Percentiles rank a stretch among this genome's conserved stretches.
phyloP scores from a whole-genome alignment of 257 asterid genomes.

The Nicotiana attenuata region DNA sequence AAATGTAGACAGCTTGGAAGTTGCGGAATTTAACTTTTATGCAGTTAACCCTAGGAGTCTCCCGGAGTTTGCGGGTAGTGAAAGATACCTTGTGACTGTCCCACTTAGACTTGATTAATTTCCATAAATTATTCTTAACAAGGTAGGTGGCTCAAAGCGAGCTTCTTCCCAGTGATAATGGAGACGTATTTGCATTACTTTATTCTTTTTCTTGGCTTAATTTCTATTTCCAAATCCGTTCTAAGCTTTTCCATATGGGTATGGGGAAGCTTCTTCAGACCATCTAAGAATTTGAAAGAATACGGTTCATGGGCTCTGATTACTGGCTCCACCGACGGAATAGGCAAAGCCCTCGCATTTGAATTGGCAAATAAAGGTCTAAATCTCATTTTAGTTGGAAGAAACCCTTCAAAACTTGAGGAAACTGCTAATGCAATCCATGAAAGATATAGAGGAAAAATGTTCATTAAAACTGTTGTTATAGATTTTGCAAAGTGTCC shows the following conservation, averaged over 20 bases:
- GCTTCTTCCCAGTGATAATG: too few species aligned
- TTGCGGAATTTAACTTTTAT: too few species aligned
- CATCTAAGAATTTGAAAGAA: constrained; percentile 71
- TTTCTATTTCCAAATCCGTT: too few species aligned
- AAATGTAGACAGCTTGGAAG: too few species aligned
- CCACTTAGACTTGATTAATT: too few species aligned
- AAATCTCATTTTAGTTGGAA: constrained; percentile 66
- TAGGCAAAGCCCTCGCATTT: constrained; percentile 83
- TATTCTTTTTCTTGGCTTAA: too few species aligned
- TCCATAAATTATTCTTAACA: too few species aligned
- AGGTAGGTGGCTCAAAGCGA: too few species aligned
- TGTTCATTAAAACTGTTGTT: constrained; percentile 66
- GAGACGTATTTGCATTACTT: too few species aligned
- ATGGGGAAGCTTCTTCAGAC: constrained; percentile 67
- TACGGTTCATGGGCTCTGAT: constrained; percentile 91
- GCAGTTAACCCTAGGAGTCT: too few species aligned
- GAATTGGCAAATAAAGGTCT: constrained; percentile 72
- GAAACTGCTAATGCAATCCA: constrained; percentile 49
- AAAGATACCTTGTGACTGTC: too few species aligned
- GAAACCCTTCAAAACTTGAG: constrained; percentile 71
- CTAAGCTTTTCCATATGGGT: constrained; percentile 37
- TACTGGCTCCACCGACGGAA: constrained; percentile 95
- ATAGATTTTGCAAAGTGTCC: constrained; percentile 75
- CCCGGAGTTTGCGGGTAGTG: too few species aligned
- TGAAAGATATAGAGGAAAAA: constrained; percentile 41